Base-by-base conservation (phyloP, 2,329 filamentous ascomycete species). In the Aspergillus luchuensis region DNA sequence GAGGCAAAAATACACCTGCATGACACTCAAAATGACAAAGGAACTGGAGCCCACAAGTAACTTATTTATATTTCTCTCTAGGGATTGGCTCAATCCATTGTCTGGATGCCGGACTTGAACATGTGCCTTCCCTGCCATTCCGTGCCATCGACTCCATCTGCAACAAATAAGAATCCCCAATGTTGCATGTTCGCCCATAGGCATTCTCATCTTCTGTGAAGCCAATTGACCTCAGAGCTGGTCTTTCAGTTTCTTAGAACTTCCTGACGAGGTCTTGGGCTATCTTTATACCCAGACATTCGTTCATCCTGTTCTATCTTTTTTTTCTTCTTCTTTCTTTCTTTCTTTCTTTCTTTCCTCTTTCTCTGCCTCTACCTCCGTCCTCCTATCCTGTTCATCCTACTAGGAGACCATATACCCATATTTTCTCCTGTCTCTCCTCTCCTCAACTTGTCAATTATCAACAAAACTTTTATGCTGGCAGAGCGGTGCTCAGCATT, bases 1-100 rank as follows among this genome's bases (percentile, higher is more conserved):
- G 70, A 76, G 71, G 72, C 66, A 76, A 74, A 74, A 73, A 71
- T 73, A 73, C 71, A 73, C 72, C 72, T 77, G 74, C 75, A 77
- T 71, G 70, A 71, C 69, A 67, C 74, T 76, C 72, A 71, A 76
- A 76, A 76, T 69, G 74, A 76, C 70, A 71, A 76, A 63, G 56
- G 63, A 62, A 66, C 63, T 66, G 63, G 62, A 66, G 63, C 63
- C 63, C 57, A 57, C 58, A 57, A 66, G 66, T 58, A 68, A 67
- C 51, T 57, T 66, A 65, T 63, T 63, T 61, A 54, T 60, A 56
- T 67, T 68, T 48, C 59, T 58, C 59, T 58, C 64, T 60, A 52
- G 54, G 64, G 66, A 63, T 65, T 68, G 68, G 63, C 57, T 66
- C 57, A 55, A 63, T 61, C 38, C 48, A 59, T 65, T 65, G 61